phyloP scores from a whole-genome alignment of 2,329 filamentous ascomycete genomes.

The Fusarium pseudonygamai region DNA sequence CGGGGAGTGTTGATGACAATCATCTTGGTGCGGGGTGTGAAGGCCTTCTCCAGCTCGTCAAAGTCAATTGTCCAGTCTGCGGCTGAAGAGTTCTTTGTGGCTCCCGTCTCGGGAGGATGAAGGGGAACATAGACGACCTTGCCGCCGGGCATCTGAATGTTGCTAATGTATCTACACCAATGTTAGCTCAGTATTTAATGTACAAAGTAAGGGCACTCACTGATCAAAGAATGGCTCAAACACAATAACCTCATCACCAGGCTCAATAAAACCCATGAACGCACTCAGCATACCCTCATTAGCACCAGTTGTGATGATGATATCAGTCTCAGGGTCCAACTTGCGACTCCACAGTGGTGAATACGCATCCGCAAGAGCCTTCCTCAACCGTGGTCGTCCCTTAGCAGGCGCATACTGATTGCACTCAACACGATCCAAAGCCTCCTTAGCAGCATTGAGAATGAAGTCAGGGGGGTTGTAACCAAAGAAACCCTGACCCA shows the following conservation, averaged over 20 bases:
- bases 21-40: constrained; percentile 93
- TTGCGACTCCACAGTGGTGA: constrained; percentile 85
- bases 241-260: constrained; percentile 94
- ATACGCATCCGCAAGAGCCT: constrained; percentile 93
- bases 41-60: constrained; percentile 79
- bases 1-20: constrained; percentile 85
- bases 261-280: constrained; percentile 97
- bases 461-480: constrained; percentile 96
- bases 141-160: constrained; percentile 98
- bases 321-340: constrained; percentile 88
- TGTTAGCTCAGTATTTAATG: not conserved
- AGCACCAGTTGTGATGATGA: constrained; percentile 92
- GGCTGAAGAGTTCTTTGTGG: constrained; percentile 81
- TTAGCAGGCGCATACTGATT: constrained; percentile 99
- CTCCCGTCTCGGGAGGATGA: constrained; percentile 85
- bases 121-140: constrained; percentile 96
- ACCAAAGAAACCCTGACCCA: constrained; percentile 79
- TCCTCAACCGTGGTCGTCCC: constrained; percentile 88
- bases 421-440: constrained; percentile 91
- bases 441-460: constrained; percentile 88
- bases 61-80: constrained; percentile 91
- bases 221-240: constrained; percentile 99
- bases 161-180: constrained; percentile 75
- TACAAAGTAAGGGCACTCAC: constrained; percentile 50
- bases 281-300: constrained; percentile 96